Evolutionary conservation across 2,329 filamentous ascomycete species (phyloP), one percentile per base, ranked within the genome.

Genomic region (Tolypocladium guangdongense): DNA sequence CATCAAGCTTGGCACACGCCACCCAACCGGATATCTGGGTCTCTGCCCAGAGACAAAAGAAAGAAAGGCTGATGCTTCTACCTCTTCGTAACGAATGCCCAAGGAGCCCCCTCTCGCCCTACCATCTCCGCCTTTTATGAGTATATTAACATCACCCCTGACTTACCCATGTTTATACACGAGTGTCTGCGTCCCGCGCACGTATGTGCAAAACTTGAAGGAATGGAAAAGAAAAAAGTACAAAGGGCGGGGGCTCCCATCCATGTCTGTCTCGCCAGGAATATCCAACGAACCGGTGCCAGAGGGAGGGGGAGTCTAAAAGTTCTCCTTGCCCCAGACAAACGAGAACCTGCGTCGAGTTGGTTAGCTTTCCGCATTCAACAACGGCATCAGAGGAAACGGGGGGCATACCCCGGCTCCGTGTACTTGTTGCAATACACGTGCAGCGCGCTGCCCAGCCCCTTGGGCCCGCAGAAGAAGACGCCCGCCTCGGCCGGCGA

Each of bases 361-460:
- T 0, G 2, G 50, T 59, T 49, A 59, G 58, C 49, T 49, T 20
- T 50, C 61, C 30, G 7, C 5, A 30, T 30, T 8, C 30, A 30
- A 30, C 30, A 8, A 7, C 30, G 30, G 30, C 53, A 62, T 50
- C 6, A n/a, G 41, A 61, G 60, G 22, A 57, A 55, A 16, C 27
- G 3, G 18, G 50, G 35, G 18, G 60, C 83, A 75, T 77, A 88
- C 76, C 82, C 87, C 66, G 87, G 87, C 65, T 91, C 87, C 55
- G 85, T 88, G 73, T 92, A 92, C 77, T 89, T 89, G 68, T 92
- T 93, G 71, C 88, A 93, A 72, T 88, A 90, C 56, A 90, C 79
- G 64, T 93, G 88, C 66, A 93, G 70, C 56, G 82, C 74, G 65
- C 84, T 90, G 50, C 88, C 88, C 59, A 92, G 71, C 1, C 81